Base-by-base conservation (phyloP, 768 basidiomycete species). In the Leccinum sublutescens region DNA sequence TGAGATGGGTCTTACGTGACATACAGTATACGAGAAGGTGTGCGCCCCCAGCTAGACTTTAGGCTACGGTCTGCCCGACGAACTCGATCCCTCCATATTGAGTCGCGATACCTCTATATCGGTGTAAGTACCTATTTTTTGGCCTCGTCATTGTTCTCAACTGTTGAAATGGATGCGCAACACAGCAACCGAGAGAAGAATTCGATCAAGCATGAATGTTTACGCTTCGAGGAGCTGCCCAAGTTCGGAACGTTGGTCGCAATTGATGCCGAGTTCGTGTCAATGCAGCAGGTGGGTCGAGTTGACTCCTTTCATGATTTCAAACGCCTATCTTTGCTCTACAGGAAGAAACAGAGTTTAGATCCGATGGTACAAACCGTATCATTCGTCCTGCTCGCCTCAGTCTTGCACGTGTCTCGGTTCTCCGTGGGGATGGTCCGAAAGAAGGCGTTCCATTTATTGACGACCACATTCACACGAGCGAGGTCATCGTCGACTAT, bases 221-320 rank as follows among this genome's bases (percentile, higher is more conserved):
- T 98, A 29, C 74, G 77, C 14, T 76, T 77, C 19, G 83, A 87
- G 15, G 97, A 99, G 72, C 74, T 97, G 8, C 95, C 96, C 0
- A 82, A 76, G 57, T 87, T 88, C 5, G 97, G 94, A 12, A 95
- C 89, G 5, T 76, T 96, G 45, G 87, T 99, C 40, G 88, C 96
- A 3, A 98, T 99, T 62, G 97, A 99, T 67, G 95, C 96, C 2
- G 96, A 99, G 68, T 99, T 99, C 69, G 96, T 99, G 23, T 90
- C 88, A 5, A 91, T 99, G 84, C 95, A 98, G 72, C 92, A 95
- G 79, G 93, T 89, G 61, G 50, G 67, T 52, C 55, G 12, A 15
- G 3, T 34, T 14, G 21, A 19, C 17, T 21, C 3, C n/a, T 10
- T 15, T 49, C 33, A 23, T 51, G 10, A 23, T 29, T 43, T 15